Conservation (phyloP, 2,329 filamentous ascomycete species). For the Fusarium paranaense region DNA sequence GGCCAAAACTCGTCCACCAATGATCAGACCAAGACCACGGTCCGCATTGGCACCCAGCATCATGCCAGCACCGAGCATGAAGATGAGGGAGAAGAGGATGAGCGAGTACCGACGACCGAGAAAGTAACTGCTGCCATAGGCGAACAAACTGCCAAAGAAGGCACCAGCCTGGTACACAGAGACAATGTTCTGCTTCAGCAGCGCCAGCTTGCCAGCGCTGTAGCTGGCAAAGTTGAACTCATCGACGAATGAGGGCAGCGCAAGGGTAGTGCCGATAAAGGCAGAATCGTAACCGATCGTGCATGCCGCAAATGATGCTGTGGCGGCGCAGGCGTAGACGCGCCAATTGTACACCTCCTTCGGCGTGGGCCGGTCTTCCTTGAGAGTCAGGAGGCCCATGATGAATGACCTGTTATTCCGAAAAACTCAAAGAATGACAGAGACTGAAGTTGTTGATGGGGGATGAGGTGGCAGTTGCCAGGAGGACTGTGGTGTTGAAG, state of each 20-base stretch:
- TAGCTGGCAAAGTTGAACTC: constrained; percentile 75
- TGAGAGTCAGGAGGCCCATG: constrained; percentile 62
- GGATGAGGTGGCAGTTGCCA: constrained; percentile 13
- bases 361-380: constrained; percentile 69
- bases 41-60: constrained; percentile 75
- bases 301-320: constrained; percentile 68
- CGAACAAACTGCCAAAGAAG: constrained; percentile 82
- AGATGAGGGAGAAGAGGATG: constrained; percentile 70
- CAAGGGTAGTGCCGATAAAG: constrained; percentile 83
- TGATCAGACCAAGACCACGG: constrained; percentile 73
- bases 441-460: background rate
- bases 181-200: constrained; percentile 80
- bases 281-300: constrained; percentile 75
- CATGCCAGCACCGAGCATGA: constrained; percentile 76
- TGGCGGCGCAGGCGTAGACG: constrained; percentile 65
- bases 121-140: constrained; percentile 74
- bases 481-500: constrained; percentile 18
- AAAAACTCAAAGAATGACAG: background rate
- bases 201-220: constrained; percentile 59
- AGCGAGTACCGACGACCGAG: constrained; percentile 75
- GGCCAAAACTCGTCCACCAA: constrained; percentile 71
- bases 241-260: constrained; percentile 73
- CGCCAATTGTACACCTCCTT: constrained; percentile 71
- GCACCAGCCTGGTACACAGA: constrained; percentile 86
- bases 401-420: background rate